phyloP scores from a whole-genome alignment of 2,329 filamentous ascomycete genomes.

The Trichoderma brevicompactum region DNA sequence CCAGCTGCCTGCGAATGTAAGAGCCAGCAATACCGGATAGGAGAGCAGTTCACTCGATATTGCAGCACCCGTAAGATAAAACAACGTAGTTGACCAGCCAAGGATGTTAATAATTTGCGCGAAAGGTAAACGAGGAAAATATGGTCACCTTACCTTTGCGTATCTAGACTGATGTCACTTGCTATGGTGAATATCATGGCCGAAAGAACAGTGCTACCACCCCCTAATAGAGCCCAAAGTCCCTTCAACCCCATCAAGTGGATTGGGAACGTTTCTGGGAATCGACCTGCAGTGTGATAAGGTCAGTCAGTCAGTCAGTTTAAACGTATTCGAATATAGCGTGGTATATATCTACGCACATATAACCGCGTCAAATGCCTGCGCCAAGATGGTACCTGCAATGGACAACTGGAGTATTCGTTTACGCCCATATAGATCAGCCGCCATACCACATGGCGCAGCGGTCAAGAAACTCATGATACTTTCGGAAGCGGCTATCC shows the following conservation, averaged over 20 bases:
- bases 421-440: constrained; percentile 19
- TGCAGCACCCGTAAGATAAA: constrained; percentile 10
- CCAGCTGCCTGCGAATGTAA: constrained; percentile 7
- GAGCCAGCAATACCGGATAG: constrained; percentile 1
- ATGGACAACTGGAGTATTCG: constrained; percentile 17
- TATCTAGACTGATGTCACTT: constrained; percentile 11
- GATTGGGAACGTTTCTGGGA: constrained; percentile 12
- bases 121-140: neutral
- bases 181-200: constrained; percentile 14
- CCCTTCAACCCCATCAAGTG: constrained; percentile 16
- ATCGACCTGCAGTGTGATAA: constrained; percentile 4
- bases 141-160: constrained; percentile 5
- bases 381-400: constrained; percentile 12
- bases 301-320: neutral
- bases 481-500: constrained; percentile 1
- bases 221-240: constrained; percentile 8
- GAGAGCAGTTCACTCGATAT: constrained; percentile 7
- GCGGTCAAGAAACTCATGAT: constrained; percentile 13
- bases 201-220: constrained; percentile 19
- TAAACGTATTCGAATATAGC: constrained; percentile 1
- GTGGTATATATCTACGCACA: constrained; percentile 11
- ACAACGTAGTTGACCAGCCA: constrained; percentile 14
- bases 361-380: constrained; percentile 16
- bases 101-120: constrained; percentile 9
- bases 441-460: constrained; percentile 16